These are phyloP conservation scores for Macroventuria anomochaeta DNA, from an alignment of 2,329 filamentous ascomycete genomes.

Conservation along the genomic window DNA sequence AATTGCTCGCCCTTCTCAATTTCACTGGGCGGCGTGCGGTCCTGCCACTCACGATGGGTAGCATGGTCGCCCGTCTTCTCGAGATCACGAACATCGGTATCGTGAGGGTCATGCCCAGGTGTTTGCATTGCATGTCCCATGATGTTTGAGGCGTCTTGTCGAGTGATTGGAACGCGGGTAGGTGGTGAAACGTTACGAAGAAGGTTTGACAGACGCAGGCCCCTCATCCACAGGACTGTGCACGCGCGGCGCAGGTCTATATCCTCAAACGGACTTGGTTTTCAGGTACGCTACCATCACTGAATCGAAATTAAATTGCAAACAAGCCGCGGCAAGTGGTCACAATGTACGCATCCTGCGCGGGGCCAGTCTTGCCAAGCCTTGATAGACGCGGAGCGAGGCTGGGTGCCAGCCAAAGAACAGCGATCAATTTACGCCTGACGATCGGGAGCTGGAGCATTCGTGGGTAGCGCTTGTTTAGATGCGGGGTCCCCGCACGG, in stretches of 20 bases:
- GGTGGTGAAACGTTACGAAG: constrained; percentile 8
- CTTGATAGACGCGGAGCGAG: constrained; percentile 1
- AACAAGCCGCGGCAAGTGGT: constrained; percentile 17
- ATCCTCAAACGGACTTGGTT: constrained; percentile 3
- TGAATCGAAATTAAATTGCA: not conserved
- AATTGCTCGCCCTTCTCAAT: constrained; percentile 25
- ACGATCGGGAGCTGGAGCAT: not conserved
- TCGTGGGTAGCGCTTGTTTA: not conserved
- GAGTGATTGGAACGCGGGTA: not conserved
- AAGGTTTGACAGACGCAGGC: constrained; percentile 6
- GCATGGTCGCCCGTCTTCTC: constrained; percentile 4
- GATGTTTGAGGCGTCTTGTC: not conserved
- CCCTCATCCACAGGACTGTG: constrained; percentile 4
- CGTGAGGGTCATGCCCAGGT: constrained; percentile 14
- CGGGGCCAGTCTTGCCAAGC: not conserved
- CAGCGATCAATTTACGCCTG: not conserved
- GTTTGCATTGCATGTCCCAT: constrained; percentile 20
- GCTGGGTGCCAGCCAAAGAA: not conserved
- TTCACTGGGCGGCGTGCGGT: constrained; percentile 27
- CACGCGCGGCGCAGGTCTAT: constrained; percentile 11
- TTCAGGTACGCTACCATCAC: constrained; percentile 3
- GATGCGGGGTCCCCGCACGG: constrained; percentile 12
- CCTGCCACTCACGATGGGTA: constrained; percentile 20
- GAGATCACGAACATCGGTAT: constrained; percentile 7
- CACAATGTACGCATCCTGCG: constrained; percentile 1